Evolutionary conservation across 208 protist species (phyloP), one percentile per base, ranked within the genome.

Genomic region (Crithidia thermophila): DNA sequence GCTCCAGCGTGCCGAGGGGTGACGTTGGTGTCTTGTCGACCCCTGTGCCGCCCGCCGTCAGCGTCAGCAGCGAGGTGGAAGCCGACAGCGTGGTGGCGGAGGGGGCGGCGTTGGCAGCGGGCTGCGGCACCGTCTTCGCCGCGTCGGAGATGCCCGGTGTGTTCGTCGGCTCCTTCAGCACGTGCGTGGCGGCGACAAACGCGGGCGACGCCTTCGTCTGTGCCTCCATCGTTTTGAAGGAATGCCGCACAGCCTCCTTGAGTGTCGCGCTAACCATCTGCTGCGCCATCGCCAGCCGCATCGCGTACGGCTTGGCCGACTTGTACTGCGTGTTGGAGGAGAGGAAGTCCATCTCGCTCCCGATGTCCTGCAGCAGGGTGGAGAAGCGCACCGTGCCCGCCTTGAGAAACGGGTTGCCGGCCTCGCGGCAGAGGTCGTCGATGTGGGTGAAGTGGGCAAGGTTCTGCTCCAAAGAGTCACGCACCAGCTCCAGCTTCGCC

Each of bases 371-470:
- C 42, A 94, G 49, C 56, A 96, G 83, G 31, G 57, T 55, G 4
- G 82, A 75, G 53, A 92, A 94, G 53, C 86, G 81, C 37, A 72
- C 20, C 25, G 91, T 89, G 1, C 67, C 76, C 9, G 79, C 80
- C n/a, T 80, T 81, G 28, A 96, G 70, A 47, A 84, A 81, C 0
- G 77, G 70, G 50, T 87, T 76, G 28, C 90, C 83, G 4, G 78
- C 71, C 58, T 96, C 91, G 16, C 75, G 72, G 52, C 63, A 79
- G 11, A 96, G 68, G 56, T 86, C 78, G 9, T 94, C 87, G 50
- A 96, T 87, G 63, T 85, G 84, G 20, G 83, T 84, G 58, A 93
- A 94, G 76, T 95, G 87, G 18, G 68, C 63, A 27, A 93, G 72
- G 58, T 82, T 89, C 39, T 81, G 72, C 56, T 90, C 79, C 45